phyloP scores from a whole-genome alignment of 129 eudicot species.

The Flaveria brownii region DNA sequence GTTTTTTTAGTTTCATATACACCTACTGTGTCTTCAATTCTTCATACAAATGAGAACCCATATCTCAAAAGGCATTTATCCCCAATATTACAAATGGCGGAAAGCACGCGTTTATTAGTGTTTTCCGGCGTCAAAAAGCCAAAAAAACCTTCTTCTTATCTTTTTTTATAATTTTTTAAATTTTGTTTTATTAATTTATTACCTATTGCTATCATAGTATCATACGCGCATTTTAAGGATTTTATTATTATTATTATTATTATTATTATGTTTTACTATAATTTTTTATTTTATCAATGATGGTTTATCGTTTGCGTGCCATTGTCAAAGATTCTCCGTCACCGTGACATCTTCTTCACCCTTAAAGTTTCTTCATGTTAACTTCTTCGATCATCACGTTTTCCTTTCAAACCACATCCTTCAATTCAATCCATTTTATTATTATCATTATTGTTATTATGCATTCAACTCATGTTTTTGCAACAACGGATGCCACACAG shows the following conservation, averaged over 20 bases:
- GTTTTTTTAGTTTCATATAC: no score
- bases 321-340: constrained; percentile 41
- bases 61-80: no score
- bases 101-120: constrained; percentile 15
- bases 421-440: neutral
- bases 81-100: neutral
- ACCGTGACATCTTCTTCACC: constrained; percentile 6
- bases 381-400: constrained; percentile 9
- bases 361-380: constrained; percentile 27
- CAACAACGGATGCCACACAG: constrained; percentile 23
- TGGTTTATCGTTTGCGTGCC: constrained; percentile 23
- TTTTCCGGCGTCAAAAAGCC: neutral
- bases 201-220: neutral
- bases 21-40: no score
- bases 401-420: neutral
- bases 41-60: no score
- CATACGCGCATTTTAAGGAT: neutral
- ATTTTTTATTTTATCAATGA: neutral
- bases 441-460: no score
- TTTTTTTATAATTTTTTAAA: no score
- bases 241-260: no score
- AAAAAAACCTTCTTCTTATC: neutral
- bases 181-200: no score
- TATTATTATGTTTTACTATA: no score
- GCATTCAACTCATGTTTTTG: neutral